Evolutionary conservation across 176 grass and related monocot genomes (phyloP), one percentile per base, ranked within the genome.

Genomic region (Canna indica): DNA sequence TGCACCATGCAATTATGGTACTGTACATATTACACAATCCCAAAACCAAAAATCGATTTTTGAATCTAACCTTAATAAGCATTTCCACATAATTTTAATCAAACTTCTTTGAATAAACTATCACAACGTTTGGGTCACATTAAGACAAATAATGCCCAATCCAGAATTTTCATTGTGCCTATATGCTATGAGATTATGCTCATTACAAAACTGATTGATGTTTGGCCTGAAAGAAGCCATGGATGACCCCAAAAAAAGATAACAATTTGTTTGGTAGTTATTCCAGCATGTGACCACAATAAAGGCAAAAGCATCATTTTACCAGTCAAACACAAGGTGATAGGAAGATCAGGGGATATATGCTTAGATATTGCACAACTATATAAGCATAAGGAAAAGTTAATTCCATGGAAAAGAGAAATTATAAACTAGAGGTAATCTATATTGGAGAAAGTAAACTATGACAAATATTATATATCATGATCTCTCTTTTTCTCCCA

Each of bases 281-380:
- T 54, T 54, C 50, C 17, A 54, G 22, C 50, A 54, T n/a, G 50
- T 54, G 50, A 54, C 50, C 50, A 54, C 50, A 54, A 54, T n/a
- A 54, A 54, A 54, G 22, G 50, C 50, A 54, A n/a, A 54, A n/a
- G 50, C 50, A 54, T 54, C 50, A 54, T n/a, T 54, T 24, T 18
- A 54, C 50, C 22, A n/a, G 50, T 54, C 50, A 54, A 54, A 54
- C n/a, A 20, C n/a, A 6, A 25, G 50, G 4, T 54, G 50, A 54
- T n/a, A 54, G 50, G 17, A 54, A 15, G 44, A 46, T 16, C 50
- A 24, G 4, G 50, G 50, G 50, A 54, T 54, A 54, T 54, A 54
- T 54, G 2, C 50, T 24, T 25, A 54, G 50, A 25, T 54, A 7
- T n/a, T 1, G 7, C 7, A 44, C 13, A 11, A 7, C 13, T 44